Evolutionary conservation across 805 yeast genomes (phyloP).

Genomic region (Wickerhamomyces sydowiorum): DNA sequence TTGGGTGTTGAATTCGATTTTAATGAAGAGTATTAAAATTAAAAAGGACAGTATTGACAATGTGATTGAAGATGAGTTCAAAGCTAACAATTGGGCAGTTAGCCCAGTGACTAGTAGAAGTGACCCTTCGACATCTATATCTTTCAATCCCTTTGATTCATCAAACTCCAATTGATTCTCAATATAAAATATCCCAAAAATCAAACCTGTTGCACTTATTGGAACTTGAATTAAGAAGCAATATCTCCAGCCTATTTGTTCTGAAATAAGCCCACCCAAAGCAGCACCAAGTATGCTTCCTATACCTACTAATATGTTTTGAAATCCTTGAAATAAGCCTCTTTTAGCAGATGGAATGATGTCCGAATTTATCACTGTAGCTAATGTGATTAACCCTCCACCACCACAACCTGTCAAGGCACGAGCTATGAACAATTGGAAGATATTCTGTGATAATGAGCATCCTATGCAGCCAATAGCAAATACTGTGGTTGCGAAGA

Average conservation of each 20-base stretch:
- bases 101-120: slow-evolving; percentile 27
- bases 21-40: slow-evolving; percentile 11
- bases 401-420: slow-evolving; percentile 37
- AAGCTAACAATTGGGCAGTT: slow-evolving; percentile 25
- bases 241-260: slow-evolving; percentile 35
- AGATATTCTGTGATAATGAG: slow-evolving; percentile 24
- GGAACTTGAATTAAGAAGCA: slow-evolving; percentile 32
- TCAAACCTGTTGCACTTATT: slow-evolving; percentile 24
- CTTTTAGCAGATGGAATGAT: slow-evolving; percentile 30
- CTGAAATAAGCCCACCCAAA: slow-evolving; percentile 31
- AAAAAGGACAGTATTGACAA: slow-evolving; percentile 11
- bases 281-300: slow-evolving; percentile 36
- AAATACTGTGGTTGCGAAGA: slow-evolving; percentile 29
- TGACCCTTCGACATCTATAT: slow-evolving; percentile 32
- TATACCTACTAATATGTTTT: slow-evolving; percentile 29
- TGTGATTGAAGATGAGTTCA: slow-evolving; percentile 11
- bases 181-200: slow-evolving; percentile 23
- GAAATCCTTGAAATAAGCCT: slow-evolving; percentile 36
- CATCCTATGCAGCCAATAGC: slow-evolving; percentile 33
- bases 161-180: slow-evolving; percentile 24
- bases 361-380: slow-evolving; percentile 35
- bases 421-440: slow-evolving; percentile 26
- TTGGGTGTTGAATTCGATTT: slow-evolving; percentile 21
- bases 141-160: slow-evolving; percentile 9
- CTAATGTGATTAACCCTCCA: slow-evolving; percentile 33